Evolutionary conservation across 306 rosid species (phyloP), one percentile per base, ranked within the genome.

Genomic region (Vigna angularis): DNA sequence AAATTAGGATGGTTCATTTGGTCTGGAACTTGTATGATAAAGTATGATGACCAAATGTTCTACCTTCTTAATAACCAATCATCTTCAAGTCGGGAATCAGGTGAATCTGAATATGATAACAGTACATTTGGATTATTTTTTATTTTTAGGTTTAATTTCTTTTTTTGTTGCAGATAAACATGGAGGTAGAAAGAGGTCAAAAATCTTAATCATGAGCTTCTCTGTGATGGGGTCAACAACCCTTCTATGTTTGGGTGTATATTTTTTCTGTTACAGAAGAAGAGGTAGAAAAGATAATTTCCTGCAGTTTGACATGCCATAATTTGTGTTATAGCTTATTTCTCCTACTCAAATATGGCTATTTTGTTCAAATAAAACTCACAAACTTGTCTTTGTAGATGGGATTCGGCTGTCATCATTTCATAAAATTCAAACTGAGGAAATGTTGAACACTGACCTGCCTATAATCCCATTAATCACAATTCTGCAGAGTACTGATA

Each of bases 381-480:
- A 22, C 16, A 44, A 22, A 47, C 5, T 14, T 47, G 9, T 24
- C 49, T 67, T 51, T 2, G 75, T 70, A 70, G 66, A 59, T 51
- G 57, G 24, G 57, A 9, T 44, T 26, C n/a, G 68, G 28, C 1
- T 55, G 24, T 17, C 74, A 42, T 68, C 28, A 6, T 52, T 4
- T 18, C 45, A 28, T 4, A n/a, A n/a, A 3, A n/a, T 45, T 73
- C 64, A 66, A 16, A 66, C 38, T 3, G 71, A 81, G n/a, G 69
- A 58, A 20, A 16, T 65, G 47, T 6, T 69, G 30, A 55, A 70
- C 1, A 20, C 48, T 63, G 79, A 82, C 57, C 82, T 77, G 14
- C 82, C 82, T 6, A 32, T 12, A 22, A 76, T 77, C 24, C 64
- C 85, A 44, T 9, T 44, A 44, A 10, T 44, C 48, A 44, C 48